Conservation (phyloP, 805 yeast species). For the Brettanomyces nanus region DNA sequence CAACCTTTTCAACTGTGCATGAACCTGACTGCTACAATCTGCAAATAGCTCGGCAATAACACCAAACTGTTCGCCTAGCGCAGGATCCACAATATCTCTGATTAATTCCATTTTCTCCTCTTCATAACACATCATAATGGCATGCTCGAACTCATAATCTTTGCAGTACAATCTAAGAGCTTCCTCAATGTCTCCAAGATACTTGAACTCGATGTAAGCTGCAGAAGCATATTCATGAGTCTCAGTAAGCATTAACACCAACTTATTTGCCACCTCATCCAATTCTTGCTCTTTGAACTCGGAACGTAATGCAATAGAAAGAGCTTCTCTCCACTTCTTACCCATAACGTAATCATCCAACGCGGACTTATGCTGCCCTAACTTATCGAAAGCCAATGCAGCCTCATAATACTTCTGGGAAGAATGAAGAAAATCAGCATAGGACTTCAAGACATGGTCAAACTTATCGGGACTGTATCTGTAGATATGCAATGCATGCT, state of each 20-base stretch:
- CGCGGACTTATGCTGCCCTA: constrained; percentile 51
- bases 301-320: constrained; percentile 44
- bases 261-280: constrained; percentile 43
- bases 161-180: constrained; percentile 67
- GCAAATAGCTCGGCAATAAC: constrained; percentile 79
- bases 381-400: constrained; percentile 67
- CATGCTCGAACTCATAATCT: constrained; percentile 66
- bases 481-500: constrained; percentile 56
- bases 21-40: constrained; percentile 84
- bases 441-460: constrained; percentile 44
- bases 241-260: constrained; percentile 53
- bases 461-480: constrained; percentile 49
- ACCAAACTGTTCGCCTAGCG: constrained; percentile 83
- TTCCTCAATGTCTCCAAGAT: constrained; percentile 50
- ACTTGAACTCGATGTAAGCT: constrained; percentile 63
- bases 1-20: constrained; percentile 74
- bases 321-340: constrained; percentile 80
- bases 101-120: constrained; percentile 38
- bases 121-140: constrained; percentile 52
- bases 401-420: constrained; percentile 62
- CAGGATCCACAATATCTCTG: constrained; percentile 57
- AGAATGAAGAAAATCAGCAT: constrained; percentile 54
- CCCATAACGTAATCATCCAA: constrained; percentile 61
- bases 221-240: constrained; percentile 73
- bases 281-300: constrained; percentile 28